phyloP scores from a whole-genome alignment of 1,284 basidiomycete species.

The Spongispora temasekensis region DNA sequence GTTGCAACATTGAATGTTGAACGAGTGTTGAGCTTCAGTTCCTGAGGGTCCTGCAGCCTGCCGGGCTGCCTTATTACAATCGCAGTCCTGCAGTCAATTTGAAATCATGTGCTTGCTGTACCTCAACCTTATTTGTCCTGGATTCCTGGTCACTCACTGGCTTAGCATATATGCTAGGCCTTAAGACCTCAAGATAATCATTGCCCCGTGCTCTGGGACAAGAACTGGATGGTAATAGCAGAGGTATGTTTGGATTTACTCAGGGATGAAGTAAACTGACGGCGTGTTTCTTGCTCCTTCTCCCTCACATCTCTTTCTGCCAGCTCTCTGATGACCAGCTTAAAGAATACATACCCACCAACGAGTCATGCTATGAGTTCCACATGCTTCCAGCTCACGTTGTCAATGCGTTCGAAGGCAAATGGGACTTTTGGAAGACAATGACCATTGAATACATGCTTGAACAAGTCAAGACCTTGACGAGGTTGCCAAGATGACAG shows the following conservation, averaged over 20 bases:
- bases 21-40: too few relatives aligned
- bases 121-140: too few relatives aligned
- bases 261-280: neutral
- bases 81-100: too few relatives aligned
- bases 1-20: too few relatives aligned
- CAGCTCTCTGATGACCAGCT: conserved; percentile 67
- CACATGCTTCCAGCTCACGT: conserved; percentile 66
- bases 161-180: conserved; percentile 85
- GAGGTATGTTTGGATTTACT: conserved; percentile 58
- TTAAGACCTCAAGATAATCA: conserved; percentile 73
- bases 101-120: too few relatives aligned
- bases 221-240: conserved; percentile 87
- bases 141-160: conserved; percentile 78
- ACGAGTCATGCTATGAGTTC: conserved; percentile 73
- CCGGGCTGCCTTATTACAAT: too few relatives aligned
- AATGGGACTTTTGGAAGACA: conserved; percentile 90
- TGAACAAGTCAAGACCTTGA: conserved; percentile 70
- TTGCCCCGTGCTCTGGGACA: conserved; percentile 76
- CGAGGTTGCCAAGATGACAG: conserved; percentile 20
- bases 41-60: too few relatives aligned
- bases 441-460: conserved; percentile 62
- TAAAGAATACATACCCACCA: conserved; percentile 66
- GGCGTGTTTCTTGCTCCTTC: neutral
- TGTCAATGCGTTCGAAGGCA: conserved; percentile 78
- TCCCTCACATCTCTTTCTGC: neutral